Evolutionary conservation across 768 basidiomycete species (phyloP), one percentile per base, ranked within the genome.

Genomic region (Lactarius pseudohatsudake): DNA sequence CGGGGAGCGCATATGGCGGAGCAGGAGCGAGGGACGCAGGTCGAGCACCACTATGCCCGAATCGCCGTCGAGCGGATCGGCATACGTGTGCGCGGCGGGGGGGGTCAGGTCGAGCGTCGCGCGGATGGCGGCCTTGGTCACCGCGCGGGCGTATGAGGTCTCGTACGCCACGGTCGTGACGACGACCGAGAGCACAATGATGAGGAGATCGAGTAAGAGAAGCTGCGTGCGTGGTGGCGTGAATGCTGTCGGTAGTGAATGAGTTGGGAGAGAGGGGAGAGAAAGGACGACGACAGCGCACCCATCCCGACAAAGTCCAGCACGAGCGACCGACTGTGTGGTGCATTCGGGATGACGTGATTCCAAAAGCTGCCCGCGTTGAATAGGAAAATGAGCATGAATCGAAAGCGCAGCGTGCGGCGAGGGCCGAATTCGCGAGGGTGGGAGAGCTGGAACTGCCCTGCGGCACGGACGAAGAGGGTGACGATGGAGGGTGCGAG

Each of bases 261-360:
- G 59, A 9, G 4, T 45, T 11, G 30, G 20, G 22, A 13, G 11
- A n/a, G 40, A 13, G 20, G 43, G 7, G 9, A 38, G 9, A 38
- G 15, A 40, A 60, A 34, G 9, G 34, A 34, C 45, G 54, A 50
- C 10, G 47, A 22, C 47, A 11, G 22, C 87, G 59, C 71, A 92
- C 91, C 85, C 80, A 86, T 81, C 62, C 91, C 91, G 65, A 92
- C 83, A 72, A 92, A 92, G 74, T 92, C 91, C 66, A 93, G 84
- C 40, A 93, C 75, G 72, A 91, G 76, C 11, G 84, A 79, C 70
- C 86, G 81, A n/a, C 86, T 85, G 64, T 87, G 82, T 34, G 80
- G 74, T 61, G 84, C 77, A 5, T 84, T 83, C 45, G 80, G 75
- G 36, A 78, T 79, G 62, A 82, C 79, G 71, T 93, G 91, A 41